Base-by-base conservation (phyloP, 257 asterid species). In the Datura wrightii region DNA sequence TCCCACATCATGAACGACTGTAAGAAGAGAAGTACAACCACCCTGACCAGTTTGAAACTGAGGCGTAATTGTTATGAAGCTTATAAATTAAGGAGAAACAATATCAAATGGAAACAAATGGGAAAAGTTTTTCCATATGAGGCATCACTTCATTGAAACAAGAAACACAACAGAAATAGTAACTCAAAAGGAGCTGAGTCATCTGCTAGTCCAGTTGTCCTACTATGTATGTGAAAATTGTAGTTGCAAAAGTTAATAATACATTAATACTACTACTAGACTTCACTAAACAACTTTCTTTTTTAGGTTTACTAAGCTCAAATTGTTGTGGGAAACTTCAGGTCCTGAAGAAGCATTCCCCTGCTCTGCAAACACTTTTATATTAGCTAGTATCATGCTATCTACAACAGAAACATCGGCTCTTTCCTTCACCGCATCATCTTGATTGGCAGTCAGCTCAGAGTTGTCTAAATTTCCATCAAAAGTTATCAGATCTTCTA, bases 401-500 rank as follows among this genome's bases (percentile, higher is more conserved):
- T 95, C 94, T 11, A 95, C 85, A 79, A 34, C 56, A 13, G 59
- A 84, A 76, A 56, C 62, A 66, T 48, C 83, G 18, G n/a, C 71
- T 39, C 54, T 86, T 56, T 59, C 87, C 86, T 84, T 80, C 36
- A 50, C 84, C 15, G 63, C 82, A 31, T 59, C 89, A 56, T 84
- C 83, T 79, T 72, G 87, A 84, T 89, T 85, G 1, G 56, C 55
- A 65, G 24, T 60, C 69, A 58, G 82, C 24, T 84, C 84, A 5
- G 87, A 41, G 84, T 54, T 82, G 53, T 67, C 88, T 42, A 48
- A 60, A 79, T 86, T 89, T 53, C 88, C 92, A 82, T 88, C 93
- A 86, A 88, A 94, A 87, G 89, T 86, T n/a, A 93, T 86, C 86
- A 94, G 87, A 87, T 92, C 94, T 86, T 79, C 92, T 70, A 93